phyloP scores from a whole-genome alignment of 805 yeast genomes.

The Candida mattraensis region DNA sequence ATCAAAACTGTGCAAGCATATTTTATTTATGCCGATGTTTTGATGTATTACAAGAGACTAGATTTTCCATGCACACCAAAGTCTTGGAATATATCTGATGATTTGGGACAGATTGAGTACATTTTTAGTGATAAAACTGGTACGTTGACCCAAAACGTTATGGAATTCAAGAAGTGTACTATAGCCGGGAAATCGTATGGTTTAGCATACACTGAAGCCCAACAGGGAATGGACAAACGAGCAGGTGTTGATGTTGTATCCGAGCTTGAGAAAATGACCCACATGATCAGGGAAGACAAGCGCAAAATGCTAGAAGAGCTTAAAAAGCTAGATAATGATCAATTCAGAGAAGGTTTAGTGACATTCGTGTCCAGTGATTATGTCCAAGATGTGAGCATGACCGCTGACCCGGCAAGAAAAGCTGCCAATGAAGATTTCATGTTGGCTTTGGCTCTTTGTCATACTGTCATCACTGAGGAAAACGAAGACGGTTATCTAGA shows the following conservation, averaged over 20 bases:
- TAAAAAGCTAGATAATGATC: constrained; percentile 41
- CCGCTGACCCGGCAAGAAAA: constrained; percentile 41
- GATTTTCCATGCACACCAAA: constrained; percentile 81
- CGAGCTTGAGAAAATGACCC: constrained; percentile 43
- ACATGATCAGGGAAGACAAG: constrained; percentile 42
- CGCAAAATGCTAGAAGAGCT: constrained; percentile 48
- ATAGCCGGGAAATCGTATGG: constrained; percentile 70
- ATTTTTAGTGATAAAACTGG: constrained; percentile 85
- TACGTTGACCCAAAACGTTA: constrained; percentile 76
- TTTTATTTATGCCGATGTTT: constrained; percentile 67
- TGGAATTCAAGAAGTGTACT: constrained; percentile 80
- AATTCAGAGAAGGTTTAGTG: constrained; percentile 47
- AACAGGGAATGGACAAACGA: constrained; percentile 68
- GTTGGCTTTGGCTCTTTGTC: constrained; percentile 69
- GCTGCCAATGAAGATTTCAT: constrained; percentile 56
- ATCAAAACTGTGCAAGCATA: constrained; percentile 75
- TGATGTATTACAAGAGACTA: constrained; percentile 65
- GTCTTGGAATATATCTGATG: constrained; percentile 83
- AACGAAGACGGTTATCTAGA: constrained; percentile 42
- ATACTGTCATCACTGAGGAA: constrained; percentile 67
- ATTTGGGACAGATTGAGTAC: constrained; percentile 80
- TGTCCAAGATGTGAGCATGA: constrained; percentile 46
- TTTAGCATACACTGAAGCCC: constrained; percentile 74
- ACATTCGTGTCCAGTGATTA: constrained; percentile 65
- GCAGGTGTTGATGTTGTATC: constrained; percentile 59